Conservation (phyloP, 257 asterid genomes). For the Verbascum thapsus region DNA sequence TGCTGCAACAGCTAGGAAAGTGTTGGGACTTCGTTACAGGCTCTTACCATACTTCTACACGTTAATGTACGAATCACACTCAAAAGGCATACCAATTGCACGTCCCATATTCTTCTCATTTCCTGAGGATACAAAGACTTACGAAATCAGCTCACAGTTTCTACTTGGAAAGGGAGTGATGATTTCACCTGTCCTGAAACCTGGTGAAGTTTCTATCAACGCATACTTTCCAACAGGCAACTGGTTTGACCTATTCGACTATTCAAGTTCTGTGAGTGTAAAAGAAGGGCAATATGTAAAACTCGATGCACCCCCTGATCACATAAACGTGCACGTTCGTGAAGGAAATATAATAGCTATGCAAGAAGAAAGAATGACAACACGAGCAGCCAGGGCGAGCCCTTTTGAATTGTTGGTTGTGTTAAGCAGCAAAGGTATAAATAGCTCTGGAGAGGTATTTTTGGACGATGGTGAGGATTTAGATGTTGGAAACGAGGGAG, state of each 20-base stretch:
- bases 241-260: constrained; percentile 65
- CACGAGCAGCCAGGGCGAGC: constrained; percentile 45
- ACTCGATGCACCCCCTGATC: constrained; percentile 57
- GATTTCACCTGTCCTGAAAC: constrained; percentile 55
- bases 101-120: constrained; percentile 72
- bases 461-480: constrained; percentile 62
- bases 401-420: constrained; percentile 52
- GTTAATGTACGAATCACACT: constrained; percentile 58
- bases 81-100: constrained; percentile 59
- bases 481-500: constrained; percentile 46
- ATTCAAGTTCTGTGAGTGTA: constrained; percentile 37
- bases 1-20: constrained; percentile 56
- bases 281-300: constrained; percentile 32
- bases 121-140: constrained; percentile 46
- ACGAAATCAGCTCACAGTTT: constrained; percentile 52
- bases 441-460: constrained; percentile 54
- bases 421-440: constrained; percentile 19
- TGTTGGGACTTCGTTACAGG: constrained; percentile 55
- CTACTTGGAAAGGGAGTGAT: constrained; percentile 56
- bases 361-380: constrained; percentile 67
- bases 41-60: constrained; percentile 65
- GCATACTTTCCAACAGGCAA: constrained; percentile 65
- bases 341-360: constrained; percentile 53
- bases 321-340: constrained; percentile 52
- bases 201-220: constrained; percentile 44